A percentile compares a stretch with the other conserved stretches of the same genome.
Conservation (phyloP, 306 rosid species). For the Citrullus amarus region DNA sequence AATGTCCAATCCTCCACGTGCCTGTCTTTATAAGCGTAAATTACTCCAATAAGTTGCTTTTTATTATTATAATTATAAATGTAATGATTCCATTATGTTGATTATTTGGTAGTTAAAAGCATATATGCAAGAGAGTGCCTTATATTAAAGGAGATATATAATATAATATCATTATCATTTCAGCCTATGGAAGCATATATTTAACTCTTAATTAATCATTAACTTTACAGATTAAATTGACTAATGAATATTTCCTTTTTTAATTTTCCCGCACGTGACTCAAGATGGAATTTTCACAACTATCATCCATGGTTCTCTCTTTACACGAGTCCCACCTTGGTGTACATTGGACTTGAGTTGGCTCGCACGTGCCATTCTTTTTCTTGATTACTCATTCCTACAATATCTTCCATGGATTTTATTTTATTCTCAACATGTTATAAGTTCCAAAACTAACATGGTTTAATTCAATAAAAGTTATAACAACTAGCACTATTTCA, state of each 20-base stretch:
- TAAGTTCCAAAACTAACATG: no score
- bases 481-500: no score
- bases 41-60: background rate
- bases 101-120: background rate
- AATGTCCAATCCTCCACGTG: conserved; percentile 3
- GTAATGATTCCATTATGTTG: background rate
- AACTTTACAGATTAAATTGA: background rate
- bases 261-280: background rate
- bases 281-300: background rate
- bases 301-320: background rate
- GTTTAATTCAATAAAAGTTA: no score
- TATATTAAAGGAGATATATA: background rate
- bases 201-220: background rate
- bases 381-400: background rate
- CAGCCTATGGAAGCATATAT: background rate
- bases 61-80: background rate
- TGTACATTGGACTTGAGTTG: background rate
- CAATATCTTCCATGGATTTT: background rate
- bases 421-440: background rate
- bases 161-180: background rate
- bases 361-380: background rate
- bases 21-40: background rate
- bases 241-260: background rate
- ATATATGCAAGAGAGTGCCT: background rate
- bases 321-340: background rate